Conservation (phyloP, 768 basidiomycete genomes). For the Agaricus blazei region DNA sequence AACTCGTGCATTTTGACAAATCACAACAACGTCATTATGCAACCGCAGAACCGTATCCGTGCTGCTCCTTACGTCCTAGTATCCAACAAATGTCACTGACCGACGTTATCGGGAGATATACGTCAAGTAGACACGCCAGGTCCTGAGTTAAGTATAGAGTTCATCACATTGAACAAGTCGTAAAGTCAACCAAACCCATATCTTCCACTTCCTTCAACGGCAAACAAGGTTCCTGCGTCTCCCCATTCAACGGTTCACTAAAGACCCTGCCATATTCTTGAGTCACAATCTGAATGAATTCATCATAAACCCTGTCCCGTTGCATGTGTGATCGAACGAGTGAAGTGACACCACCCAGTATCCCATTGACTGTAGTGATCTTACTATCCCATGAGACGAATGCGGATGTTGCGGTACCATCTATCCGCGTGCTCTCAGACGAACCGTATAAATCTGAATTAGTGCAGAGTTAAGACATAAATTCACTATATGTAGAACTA, state of each 20-base stretch:
- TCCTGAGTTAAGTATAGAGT: no score
- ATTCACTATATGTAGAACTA: background rate
- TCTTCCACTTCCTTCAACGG: conserved; percentile 10
- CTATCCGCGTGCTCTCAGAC: conserved; percentile 18
- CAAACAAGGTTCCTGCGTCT: conserved; percentile 14
- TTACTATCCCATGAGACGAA: conserved; percentile 23
- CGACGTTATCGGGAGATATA: no score
- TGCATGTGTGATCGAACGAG: conserved; percentile 17
- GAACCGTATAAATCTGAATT: conserved; percentile 17
- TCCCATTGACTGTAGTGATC: conserved; percentile 18
- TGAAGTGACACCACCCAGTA: conserved; percentile 17
- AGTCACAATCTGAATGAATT: conserved; percentile 12
- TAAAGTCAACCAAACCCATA: conserved; percentile 16
- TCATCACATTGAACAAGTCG: conserved; percentile 9
- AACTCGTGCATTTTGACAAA: no score
- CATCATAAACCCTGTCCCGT: conserved; percentile 14
- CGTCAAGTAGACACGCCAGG: no score
- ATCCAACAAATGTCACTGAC: no score
- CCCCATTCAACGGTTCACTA: conserved; percentile 9
- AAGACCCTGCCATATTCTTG: conserved; percentile 15
- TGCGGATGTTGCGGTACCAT: conserved; percentile 18
- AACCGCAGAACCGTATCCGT: no score
- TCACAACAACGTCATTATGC: no score
- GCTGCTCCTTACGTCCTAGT: no score
- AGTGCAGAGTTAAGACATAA: background rate